Evolutionary conservation across 352 stramenopile genomes (phyloP), one percentile per base, ranked within the genome.

Genomic region (Globisporangium radiosum): DNA sequence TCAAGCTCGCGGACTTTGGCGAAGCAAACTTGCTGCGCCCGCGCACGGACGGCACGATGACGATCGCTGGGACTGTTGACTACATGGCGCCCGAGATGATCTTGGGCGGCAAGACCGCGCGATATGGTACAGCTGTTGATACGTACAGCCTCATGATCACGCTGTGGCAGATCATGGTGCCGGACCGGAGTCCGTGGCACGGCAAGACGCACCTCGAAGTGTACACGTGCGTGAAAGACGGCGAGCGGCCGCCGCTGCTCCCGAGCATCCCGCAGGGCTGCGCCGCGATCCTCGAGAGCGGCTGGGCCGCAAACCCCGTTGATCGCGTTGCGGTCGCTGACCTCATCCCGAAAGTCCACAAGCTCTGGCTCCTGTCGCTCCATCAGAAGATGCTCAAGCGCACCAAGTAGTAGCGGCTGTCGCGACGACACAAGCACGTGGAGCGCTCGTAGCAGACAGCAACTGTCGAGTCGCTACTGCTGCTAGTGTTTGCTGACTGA

Each of bases 11-110:
- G 0, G 85, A 94, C 64, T 94, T 94, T 66, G 85, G 85, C 7
- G 85, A 94, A 65, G 81, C 82, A 52, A 94, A 94, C 48, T 75
- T 94, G 70, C 49, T 94, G 19, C 71, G 78, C 4, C 85, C 85
- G 44, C 78, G 84, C 45, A 81, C 72, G 7, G 85, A 94, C 62
- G 76, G 76, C 6, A 88, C 85, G 11, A 94, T 94, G 85, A 94
- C 85, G 25, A 91, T 94, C 65, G 81, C 83, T 0, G 85, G 85
- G 0, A 94, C 81, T 0, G 85, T 94, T 9, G 85, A 94, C 55
- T 94, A 90, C 58, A 94, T 94, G 85, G 85, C 83, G 0, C 83
- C 83, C 0, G 83, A 92, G 63, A 92, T 91, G 81, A 91, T 91
- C 44, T 77, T 88, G 5, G 85, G 85, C 3, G 82, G 85, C 56